These are phyloP conservation scores for Acer saccharum DNA, from an alignment of 345 rosid genomes.

Conservation along the genomic window DNA sequence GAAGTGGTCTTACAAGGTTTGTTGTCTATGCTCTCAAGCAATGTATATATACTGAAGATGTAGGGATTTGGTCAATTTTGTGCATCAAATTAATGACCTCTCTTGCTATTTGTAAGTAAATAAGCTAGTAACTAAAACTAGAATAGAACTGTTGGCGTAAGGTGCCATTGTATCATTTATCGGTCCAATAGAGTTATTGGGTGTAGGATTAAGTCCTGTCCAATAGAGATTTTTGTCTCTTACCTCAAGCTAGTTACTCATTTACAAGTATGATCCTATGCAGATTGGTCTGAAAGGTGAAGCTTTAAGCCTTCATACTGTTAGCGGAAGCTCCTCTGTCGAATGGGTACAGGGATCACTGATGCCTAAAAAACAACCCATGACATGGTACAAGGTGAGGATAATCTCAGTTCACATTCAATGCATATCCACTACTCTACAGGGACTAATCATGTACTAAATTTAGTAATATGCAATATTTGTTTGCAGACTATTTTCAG, in stretches of 20 bases:
- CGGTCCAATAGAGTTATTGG: not conserved
- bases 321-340: constrained; percentile 66
- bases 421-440: not conserved
- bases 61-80: constrained; percentile 4
- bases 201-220: not conserved
- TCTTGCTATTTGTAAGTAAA: not conserved
- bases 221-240: not conserved
- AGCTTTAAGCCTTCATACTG: constrained; percentile 61
- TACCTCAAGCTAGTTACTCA: constrained; percentile 2
- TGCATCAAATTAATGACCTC: not conserved
- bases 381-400: constrained; percentile 88
- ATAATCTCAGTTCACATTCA: not conserved
- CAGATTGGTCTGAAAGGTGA: constrained; percentile 86
- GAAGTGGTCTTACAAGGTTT: constrained; percentile 96
- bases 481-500: constrained; percentile 56
- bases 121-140: not conserved
- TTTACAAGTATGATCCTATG: constrained; percentile 6
- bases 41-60: not conserved
- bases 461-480: not conserved
- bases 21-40: constrained; percentile 34
- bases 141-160: not conserved
- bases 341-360: constrained; percentile 73
- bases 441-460: not conserved
- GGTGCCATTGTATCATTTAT: not conserved
- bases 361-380: constrained; percentile 61